Percentiles rank a stretch among this genome's conserved stretches.
These are phyloP conservation scores for Aureobasidium sp. DNA, from an alignment of 2,329 filamentous ascomycete genomes.

Conservation along the genomic window DNA sequence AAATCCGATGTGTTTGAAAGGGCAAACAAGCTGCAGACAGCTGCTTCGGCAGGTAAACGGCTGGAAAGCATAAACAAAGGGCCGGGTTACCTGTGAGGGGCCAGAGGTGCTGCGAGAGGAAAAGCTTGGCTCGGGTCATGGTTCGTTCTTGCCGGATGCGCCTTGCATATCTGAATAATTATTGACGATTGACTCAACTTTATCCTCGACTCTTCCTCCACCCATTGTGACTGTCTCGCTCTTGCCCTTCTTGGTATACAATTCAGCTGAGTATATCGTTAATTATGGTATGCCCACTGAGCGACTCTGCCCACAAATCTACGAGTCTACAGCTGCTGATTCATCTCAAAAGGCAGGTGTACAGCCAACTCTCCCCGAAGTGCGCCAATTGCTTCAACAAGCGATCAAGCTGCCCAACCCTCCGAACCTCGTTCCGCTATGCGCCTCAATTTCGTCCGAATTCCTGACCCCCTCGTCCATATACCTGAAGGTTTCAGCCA, in stretches of 20 bases:
- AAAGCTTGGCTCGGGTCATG: slow-evolving; percentile 13
- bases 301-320: neutral
- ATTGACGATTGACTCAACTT: slow-evolving; percentile 8
- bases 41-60: neutral
- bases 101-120: neutral
- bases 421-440: slow-evolving; percentile 75
- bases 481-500: slow-evolving; percentile 81
- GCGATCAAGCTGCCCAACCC: slow-evolving; percentile 47
- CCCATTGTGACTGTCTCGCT: neutral
- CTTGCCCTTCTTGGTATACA: neutral
- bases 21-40: neutral
- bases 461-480: slow-evolving; percentile 91
- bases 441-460: slow-evolving; percentile 80
- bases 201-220: neutral
- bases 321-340: neutral
- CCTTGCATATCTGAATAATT: slow-evolving; percentile 10
- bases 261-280: neutral
- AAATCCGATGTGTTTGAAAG: neutral
- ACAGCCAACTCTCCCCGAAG: slow-evolving; percentile 55
- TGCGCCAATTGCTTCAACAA: slow-evolving; percentile 49
- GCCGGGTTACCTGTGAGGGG: neutral
- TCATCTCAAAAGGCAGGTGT: slow-evolving; percentile 30
- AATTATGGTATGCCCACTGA: neutral
- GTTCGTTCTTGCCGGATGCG: slow-evolving; percentile 3
- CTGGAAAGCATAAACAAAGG: neutral